Base-by-base conservation (phyloP, 2,329 filamentous ascomycete genomes). In the Pseudocercospora musae region DNA sequence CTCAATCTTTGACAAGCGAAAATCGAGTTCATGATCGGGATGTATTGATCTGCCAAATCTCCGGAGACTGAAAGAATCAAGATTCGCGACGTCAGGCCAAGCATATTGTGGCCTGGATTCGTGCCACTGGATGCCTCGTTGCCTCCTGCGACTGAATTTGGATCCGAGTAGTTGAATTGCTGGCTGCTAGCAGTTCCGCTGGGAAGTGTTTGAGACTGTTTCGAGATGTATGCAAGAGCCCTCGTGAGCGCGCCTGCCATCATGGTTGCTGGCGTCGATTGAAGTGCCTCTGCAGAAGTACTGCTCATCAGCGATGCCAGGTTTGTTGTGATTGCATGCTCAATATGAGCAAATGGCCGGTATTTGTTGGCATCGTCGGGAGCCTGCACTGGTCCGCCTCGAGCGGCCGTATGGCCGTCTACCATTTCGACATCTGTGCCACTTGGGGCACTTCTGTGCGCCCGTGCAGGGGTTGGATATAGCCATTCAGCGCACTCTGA, bases 21-120 rank as follows among this genome's bases (percentile, higher is more conserved):
- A 64, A 98, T 96, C 71, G 89, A 87, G 79, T 99, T 99, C 95
- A 99, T 99, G 69, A 96, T 95, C 0, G 94, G 90, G 60, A 99
- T 99, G 79, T 99, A 99, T 77, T 98, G 88, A 64, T 86, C 90
- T 4, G 92, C 87, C 0, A 96, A 86, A 71, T 94, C 90, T 72
- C 92, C 92, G 52, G 91, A 96, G 4, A 97, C 92, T 53, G 91
- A 96, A 58, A 99, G 76, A 66, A 98, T 88, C 59, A 99, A 84
- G 71, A 99, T 96, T 63, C 95, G 90, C 13, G 89, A 89, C 68
- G 90, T 88, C 20, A 95, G 81, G 18, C 84, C 81, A 68, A 68
- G 76, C 69, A 63, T 74, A 62, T 72, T 74, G 52, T 67, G 67
- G 55, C 77, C 66, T 48, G 70, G 71, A 33, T 75, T 46, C 1